Evolutionary conservation across 345 rosid species (phyloP).

Genomic region (Chamaenerion angustifolium): DNA sequence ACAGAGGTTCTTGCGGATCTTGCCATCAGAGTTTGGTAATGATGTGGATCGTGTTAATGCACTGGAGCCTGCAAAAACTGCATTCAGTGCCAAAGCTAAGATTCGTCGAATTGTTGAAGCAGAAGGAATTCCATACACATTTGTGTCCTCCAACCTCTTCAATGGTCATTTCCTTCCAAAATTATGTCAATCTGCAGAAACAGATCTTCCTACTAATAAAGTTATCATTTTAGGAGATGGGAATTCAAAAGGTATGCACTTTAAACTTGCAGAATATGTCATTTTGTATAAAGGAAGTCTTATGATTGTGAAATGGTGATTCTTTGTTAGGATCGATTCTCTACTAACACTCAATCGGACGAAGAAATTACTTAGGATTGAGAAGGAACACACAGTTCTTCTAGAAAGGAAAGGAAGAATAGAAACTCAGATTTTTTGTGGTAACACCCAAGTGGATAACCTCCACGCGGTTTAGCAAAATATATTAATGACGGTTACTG

Average conservation of each 20-base stretch:
- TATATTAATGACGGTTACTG: too few species aligned
- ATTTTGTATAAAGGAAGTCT: too few species aligned
- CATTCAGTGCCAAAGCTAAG: neutral
- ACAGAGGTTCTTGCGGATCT: slow-evolving; percentile 12
- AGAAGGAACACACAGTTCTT: too few species aligned
- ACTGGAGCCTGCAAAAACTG: slow-evolving; percentile 6
- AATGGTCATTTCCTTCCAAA: slow-evolving; percentile 8
- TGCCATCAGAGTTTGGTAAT: slow-evolving; percentile 9
- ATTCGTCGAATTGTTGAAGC: slow-evolving; percentile 6
- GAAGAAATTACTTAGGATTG: too few species aligned
- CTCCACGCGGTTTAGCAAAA: too few species aligned
- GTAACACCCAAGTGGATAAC: too few species aligned
- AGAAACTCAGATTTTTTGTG: too few species aligned
- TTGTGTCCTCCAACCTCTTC: slow-evolving; percentile 5
- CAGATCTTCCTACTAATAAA: slow-evolving; percentile 3
- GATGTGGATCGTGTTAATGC: slow-evolving; percentile 8
- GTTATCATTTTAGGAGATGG: slow-evolving; percentile 10
- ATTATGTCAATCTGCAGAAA: slow-evolving; percentile 4
- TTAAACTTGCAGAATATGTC: too few species aligned
- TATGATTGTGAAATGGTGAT: too few species aligned
- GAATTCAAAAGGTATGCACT: slow-evolving; percentile 5
- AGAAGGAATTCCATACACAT: slow-evolving; percentile 9
- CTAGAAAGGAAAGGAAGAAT: too few species aligned
- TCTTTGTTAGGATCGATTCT: too few species aligned
- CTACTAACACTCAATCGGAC: too few species aligned